Evolutionary conservation across 257 asterid species (phyloP).

Genomic region (Fraxinus quadrangulata): DNA sequence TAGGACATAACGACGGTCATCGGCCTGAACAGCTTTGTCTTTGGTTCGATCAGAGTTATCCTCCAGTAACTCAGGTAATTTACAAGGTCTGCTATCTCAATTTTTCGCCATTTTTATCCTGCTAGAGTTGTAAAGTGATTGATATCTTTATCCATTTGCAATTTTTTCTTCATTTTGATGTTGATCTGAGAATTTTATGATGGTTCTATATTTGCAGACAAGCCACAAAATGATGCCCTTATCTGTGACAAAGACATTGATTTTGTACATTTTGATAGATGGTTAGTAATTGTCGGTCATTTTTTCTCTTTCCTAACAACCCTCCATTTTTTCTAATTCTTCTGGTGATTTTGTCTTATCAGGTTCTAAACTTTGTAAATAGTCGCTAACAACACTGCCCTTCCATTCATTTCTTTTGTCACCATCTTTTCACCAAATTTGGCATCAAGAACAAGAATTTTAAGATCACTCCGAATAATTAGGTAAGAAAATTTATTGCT

Average conservation of each 20-base stretch:
- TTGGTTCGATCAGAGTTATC: background rate
- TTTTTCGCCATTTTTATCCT: background rate
- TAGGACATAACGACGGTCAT: background rate
- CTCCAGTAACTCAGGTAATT: background rate
- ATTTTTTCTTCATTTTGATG: background rate
- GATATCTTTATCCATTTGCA: background rate
- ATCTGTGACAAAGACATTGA: background rate
- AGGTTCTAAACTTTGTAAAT: background rate
- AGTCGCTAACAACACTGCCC: background rate
- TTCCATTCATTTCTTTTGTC: background rate
- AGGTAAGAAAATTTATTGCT: background rate
- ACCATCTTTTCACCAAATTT: constrained; percentile 4
- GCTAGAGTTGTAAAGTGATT: background rate
- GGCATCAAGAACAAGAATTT: background rate
- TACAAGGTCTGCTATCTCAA: background rate
- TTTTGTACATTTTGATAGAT: constrained; percentile 18
- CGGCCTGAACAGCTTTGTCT: background rate
- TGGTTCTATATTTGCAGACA: constrained; percentile 24
- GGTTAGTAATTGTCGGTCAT: constrained; percentile 18
- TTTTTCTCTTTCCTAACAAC: background rate
- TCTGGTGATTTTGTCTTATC: background rate
- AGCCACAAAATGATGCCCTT: constrained; percentile 5
- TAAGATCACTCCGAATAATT: background rate
- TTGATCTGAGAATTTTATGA: background rate
- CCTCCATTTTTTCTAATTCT: constrained; percentile 6